These are phyloP conservation scores for Canariomyces notabilis DNA, from an alignment of 2,329 filamentous ascomycete species.

Conservation along the genomic window DNA sequence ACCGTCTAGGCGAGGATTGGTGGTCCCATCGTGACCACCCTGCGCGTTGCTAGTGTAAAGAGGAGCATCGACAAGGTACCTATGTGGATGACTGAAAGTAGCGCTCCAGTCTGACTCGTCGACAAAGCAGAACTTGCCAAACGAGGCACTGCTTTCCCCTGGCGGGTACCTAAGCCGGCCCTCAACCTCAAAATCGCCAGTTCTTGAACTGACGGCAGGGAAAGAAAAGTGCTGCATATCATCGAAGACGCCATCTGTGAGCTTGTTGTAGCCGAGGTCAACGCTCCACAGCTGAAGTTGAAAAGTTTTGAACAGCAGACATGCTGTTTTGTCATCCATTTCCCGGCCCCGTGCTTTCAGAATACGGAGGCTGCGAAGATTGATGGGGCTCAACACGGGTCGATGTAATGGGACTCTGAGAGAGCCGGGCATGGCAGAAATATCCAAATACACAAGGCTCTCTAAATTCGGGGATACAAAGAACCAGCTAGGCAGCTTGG, in stretches of 20 bases:
- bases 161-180: slow-evolving; percentile 36
- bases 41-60: slow-evolving; percentile 31
- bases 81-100: slow-evolving; percentile 41
- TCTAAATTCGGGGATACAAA: slow-evolving; percentile 35
- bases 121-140: slow-evolving; percentile 42
- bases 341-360: slow-evolving; percentile 46
- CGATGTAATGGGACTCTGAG: slow-evolving; percentile 32
- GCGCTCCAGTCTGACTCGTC: slow-evolving; percentile 44
- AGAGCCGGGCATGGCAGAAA: slow-evolving; percentile 46
- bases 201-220: slow-evolving; percentile 25
- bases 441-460: slow-evolving; percentile 47
- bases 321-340: slow-evolving; percentile 38
- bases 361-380: slow-evolving; percentile 45
- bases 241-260: slow-evolving; percentile 43
- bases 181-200: slow-evolving; percentile 39
- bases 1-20: slow-evolving; percentile 34
- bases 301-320: slow-evolving; percentile 33
- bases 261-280: slow-evolving; percentile 47
- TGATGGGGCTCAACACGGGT: slow-evolving; percentile 31
- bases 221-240: slow-evolving; percentile 24
- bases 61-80: slow-evolving; percentile 47
- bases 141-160: slow-evolving; percentile 29
- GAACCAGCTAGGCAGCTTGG: slow-evolving; percentile 37
- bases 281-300: slow-evolving; percentile 49
- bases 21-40: slow-evolving; percentile 20